Base-by-base conservation (phyloP, 352 stramenopile genomes). In the Detonula confervacea region DNA sequence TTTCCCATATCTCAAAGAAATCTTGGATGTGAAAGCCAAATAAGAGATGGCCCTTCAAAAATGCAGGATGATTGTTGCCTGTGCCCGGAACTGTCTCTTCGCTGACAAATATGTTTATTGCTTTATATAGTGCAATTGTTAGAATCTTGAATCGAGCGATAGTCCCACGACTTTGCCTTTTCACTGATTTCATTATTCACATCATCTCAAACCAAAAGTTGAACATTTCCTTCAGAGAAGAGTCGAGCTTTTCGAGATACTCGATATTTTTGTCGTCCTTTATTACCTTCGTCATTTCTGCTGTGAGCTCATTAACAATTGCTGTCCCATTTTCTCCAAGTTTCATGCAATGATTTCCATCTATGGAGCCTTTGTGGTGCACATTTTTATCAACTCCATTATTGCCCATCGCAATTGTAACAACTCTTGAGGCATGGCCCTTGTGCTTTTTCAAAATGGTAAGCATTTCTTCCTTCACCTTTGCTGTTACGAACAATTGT, bases 371-470 rank as follows among this genome's bases (percentile, higher is more conserved):
- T 16, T 56, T 52, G 35, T 56, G 44, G 27, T 70, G 59, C n/a
- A 70, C 61, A 25, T 69, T 25, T 22, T 56, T 18, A 39, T 69
- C 61, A 9, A 57, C 42, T 9, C 61, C 61, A 49, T 49, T 49
- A 3, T 6, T n/a, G 12, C 12, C 12, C 39, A 73, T 42, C 2
- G 18, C 47, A n/a, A 5, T 18, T 22, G n/a, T n/a, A 27, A 73
- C 9, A 11, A 73, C 52, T 18, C 64, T 24, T 11, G 24, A 35
- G 0, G 47, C 25, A 6, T 63, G 18, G 9, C 49, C 35, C 4
- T 73, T 35, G 37, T 73, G 64, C 51, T 73, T 73, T 20, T 73
- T 73, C 27, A 35, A 37, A 1, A 61, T 18, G 12, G 25, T 33
- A 3, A 25, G 27, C 20, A 72, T 18, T 14, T 72, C 24, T 33